Percentiles rank a stretch among this genome's conserved stretches.
These are phyloP conservation scores for Prunella vulgaris DNA, from an alignment of 257 asterid genomes.

Conservation along the genomic window DNA sequence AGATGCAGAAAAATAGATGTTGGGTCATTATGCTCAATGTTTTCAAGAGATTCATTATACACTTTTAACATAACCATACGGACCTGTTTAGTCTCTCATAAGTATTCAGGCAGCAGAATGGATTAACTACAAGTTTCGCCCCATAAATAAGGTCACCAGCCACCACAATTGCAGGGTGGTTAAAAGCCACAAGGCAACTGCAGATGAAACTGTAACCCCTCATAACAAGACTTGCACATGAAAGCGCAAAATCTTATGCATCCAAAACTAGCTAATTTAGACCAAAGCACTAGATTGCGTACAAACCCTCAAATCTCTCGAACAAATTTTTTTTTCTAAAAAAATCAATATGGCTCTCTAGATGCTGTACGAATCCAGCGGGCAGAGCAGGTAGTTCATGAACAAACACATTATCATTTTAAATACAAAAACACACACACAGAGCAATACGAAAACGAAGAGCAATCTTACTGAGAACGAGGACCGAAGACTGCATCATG, in stretches of 20 bases:
- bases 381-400: neutral
- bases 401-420: neutral
- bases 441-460: neutral
- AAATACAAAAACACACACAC: neutral
- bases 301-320: neutral
- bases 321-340: no score
- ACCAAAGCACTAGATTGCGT: neutral
- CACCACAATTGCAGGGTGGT: neutral
- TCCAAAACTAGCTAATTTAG: neutral
- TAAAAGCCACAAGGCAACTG: neutral
- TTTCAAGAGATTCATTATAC: neutral
- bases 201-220: neutral
- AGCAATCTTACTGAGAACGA: conserved; percentile 64
- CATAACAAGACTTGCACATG: neutral
- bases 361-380: neutral
- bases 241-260: neutral
- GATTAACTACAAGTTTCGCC: neutral
- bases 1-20: neutral
- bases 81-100: neutral
- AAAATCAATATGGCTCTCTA: neutral
- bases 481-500: conserved; percentile 67
- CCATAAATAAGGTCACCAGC: neutral
- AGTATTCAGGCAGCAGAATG: neutral
- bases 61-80: neutral
- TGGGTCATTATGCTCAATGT: neutral